Evolutionary conservation across 2,329 filamentous ascomycete genomes (phyloP), one percentile per base, ranked within the genome.

Genomic region (Clonostachys rhizophaga): DNA sequence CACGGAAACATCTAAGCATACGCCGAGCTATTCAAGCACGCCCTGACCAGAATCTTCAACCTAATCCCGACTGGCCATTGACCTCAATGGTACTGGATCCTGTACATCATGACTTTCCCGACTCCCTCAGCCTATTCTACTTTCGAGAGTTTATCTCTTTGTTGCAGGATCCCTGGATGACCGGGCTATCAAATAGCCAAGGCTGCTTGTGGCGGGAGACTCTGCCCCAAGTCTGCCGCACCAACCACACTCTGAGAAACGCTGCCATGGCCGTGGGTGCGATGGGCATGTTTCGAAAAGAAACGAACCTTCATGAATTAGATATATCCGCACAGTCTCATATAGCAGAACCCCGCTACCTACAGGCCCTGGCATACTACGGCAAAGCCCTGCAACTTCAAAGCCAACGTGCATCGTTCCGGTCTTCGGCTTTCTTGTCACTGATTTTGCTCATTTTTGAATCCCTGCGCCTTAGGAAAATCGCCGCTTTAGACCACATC

Each of bases 351-450:
- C n/a, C 16, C n/a, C 14, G 40, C 8, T 68, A 69, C 51, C 53
- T 59, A 33, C 54, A 59, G 2, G 67, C 66, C 0, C 50, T 70
- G 5, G 52, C 56, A 3, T 61, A 67, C 45, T 67, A 69, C 44
- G 64, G 66, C 17, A 51, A 56, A 5, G 59, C 66, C 1, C 48
- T 70, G 7, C 65, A 57, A 41, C 43, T 63, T 9, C 56, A 60
- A n/a, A 58, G 53, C 13, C 49, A 58, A 6, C 51, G 53, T 0
- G 42, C 50, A 30, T 61, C 62, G 2, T 34, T 63, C 5, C 61
- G 57, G 5, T 59, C 62, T 17, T 53, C 62, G 0, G 44, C 65
- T 0, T 61, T 67, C 8, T 47, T 67, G 1, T 65, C 64, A 0
- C 43, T 67, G 0, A 40, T 67, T 4, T 49, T 61, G 2, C 43